Conservation (phyloP, 2,329 filamentous ascomycete genomes). For the Trichoderma sp. region DNA sequence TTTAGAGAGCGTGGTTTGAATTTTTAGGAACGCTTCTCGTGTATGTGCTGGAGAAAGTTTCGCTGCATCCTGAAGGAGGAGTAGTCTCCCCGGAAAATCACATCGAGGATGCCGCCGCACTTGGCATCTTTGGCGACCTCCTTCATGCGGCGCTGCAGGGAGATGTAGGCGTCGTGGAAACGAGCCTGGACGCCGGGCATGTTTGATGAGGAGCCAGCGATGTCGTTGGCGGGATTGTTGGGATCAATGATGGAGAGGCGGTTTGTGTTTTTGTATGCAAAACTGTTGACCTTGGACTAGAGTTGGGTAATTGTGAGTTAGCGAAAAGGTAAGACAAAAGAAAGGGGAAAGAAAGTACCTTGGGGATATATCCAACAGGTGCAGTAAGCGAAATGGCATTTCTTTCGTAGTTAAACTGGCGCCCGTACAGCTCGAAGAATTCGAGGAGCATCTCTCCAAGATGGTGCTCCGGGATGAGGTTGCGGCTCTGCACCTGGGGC, state of each 20-base stretch:
- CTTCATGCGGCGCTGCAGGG: conserved; percentile 57
- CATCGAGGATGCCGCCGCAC: conserved; percentile 56
- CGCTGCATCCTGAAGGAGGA: conserved; percentile 69
- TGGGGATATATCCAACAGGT: conserved; percentile 67
- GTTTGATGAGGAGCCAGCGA: conserved; percentile 79
- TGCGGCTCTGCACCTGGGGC: conserved; percentile 64
- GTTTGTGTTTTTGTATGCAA: conserved; percentile 58
- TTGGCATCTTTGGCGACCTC: conserved; percentile 40
- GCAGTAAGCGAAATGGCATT: conserved; percentile 75
- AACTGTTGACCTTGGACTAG: conserved; percentile 42
- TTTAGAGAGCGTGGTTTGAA: conserved; percentile 25
- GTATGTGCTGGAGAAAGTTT: conserved; percentile 55
- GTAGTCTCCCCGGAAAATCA: conserved; percentile 77
- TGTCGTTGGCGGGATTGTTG: conserved; percentile 81
- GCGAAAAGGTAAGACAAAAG: background rate
- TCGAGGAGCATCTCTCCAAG: conserved; percentile 79
- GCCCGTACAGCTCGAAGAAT: conserved; percentile 88
- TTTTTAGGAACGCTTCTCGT: conserved; percentile 38
- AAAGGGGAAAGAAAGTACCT: conserved; percentile 49
- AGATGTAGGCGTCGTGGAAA: conserved; percentile 64
- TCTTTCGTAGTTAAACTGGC: conserved; percentile 66
- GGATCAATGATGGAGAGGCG: conserved; percentile 89
- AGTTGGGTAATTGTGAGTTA: background rate
- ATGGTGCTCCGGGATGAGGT: conserved; percentile 60
- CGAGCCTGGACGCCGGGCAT: conserved; percentile 63